These are phyloP conservation scores for Solanum corneliomulleri DNA, from an alignment of 257 asterid genomes.

Conservation along the genomic window DNA sequence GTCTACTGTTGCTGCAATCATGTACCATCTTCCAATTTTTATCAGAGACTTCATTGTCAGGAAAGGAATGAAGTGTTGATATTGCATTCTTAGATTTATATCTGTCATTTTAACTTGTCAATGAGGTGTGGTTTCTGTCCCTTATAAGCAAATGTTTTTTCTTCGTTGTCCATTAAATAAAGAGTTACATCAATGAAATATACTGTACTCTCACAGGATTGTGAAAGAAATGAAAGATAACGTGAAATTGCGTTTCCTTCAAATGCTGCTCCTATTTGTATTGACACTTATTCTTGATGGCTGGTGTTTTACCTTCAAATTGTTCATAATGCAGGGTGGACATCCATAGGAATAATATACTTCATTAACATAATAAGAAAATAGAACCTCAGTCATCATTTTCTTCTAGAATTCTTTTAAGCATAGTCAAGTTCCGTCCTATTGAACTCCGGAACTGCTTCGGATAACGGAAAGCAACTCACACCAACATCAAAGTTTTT, in stretches of 20 bases:
- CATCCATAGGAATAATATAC: background rate
- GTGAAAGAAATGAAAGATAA: background rate
- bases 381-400: background rate
- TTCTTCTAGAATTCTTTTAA: background rate
- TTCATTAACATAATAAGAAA: background rate
- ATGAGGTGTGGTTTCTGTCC: background rate
- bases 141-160: background rate
- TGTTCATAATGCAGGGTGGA: background rate
- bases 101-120: background rate
- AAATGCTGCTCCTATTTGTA: background rate
- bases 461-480: background rate
- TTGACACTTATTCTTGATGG: background rate
- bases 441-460: too few relatives aligned
- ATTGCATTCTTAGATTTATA: background rate
- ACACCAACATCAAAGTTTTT: background rate
- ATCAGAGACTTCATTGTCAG: conserved; percentile 53
- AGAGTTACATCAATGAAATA: background rate
- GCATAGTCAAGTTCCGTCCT: background rate
- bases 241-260: background rate
- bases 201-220: background rate
- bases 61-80: conserved; percentile 33
- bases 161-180: background rate
- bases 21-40: conserved; percentile 51
- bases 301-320: background rate
- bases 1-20: conserved; percentile 37